Evolutionary conservation across 2,329 filamentous ascomycete species (phyloP).

Genomic region (Huntiella decipiens): DNA sequence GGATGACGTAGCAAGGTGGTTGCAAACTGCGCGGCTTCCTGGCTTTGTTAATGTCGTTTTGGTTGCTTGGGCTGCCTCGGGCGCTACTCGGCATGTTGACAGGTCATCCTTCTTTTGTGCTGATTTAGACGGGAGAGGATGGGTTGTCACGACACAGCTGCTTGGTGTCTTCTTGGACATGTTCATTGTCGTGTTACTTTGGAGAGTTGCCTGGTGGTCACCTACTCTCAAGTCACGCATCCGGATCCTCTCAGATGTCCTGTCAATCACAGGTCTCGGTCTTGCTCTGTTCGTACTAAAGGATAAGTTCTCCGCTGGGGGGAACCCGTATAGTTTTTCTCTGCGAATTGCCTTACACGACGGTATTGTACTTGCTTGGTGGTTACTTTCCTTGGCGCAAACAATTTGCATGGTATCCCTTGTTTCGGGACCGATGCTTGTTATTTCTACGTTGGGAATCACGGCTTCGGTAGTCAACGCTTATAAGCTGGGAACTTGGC

Average conservation of each 20-base stretch:
- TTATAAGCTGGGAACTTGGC: slow-evolving; percentile 13
- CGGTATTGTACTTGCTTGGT: slow-evolving; percentile 25
- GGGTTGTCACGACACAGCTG: slow-evolving; percentile 24
- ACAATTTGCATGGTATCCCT: slow-evolving; percentile 27
- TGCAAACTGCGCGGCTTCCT: slow-evolving; percentile 17
- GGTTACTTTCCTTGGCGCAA: slow-evolving; percentile 26
- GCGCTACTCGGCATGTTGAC: slow-evolving; percentile 15
- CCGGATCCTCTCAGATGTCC: slow-evolving; percentile 24
- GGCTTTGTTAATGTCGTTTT: slow-evolving; percentile 20
- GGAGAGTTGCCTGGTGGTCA: slow-evolving; percentile 33
- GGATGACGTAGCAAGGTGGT: slow-evolving; percentile 30
- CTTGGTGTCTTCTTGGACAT: slow-evolving; percentile 28
- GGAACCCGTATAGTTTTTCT: slow-evolving; percentile 4
- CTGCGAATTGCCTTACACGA: slow-evolving; percentile 20
- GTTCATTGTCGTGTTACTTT: slow-evolving; percentile 26
- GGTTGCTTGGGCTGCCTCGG: not conserved
- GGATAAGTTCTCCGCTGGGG: slow-evolving; percentile 3
- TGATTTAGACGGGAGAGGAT: slow-evolving; percentile 21
- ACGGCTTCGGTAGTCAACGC: slow-evolving; percentile 10
- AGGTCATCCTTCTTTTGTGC: slow-evolving; percentile 36
- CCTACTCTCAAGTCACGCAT: slow-evolving; percentile 28
- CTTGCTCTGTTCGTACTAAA: slow-evolving; percentile 3
- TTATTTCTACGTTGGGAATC: slow-evolving; percentile 6
- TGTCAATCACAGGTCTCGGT: slow-evolving; percentile 16
- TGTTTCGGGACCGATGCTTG: slow-evolving; percentile 4